Evolutionary conservation across 129 eudicot species (phyloP), one percentile per base, ranked within the genome.

Genomic region (Ambrosia trifida): DNA sequence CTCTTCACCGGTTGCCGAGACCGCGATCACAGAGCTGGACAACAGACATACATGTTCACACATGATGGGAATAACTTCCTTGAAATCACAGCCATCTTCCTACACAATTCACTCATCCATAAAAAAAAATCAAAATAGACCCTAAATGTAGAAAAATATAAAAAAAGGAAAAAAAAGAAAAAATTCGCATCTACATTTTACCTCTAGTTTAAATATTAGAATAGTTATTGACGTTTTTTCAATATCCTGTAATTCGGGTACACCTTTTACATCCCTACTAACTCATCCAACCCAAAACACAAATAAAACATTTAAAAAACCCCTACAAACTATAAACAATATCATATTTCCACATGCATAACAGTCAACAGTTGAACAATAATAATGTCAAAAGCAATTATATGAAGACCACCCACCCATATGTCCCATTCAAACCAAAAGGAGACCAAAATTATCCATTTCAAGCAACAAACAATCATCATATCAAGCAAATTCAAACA

Each of bases 1-100:
- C 98, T 86, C 86, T 89, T 93, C 18, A 93, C 98, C 7, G 98
- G 98, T 63, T 89, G 98, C 47, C 95, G 75, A 20, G 98, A 93
- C 35, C 96, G 83, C 31, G 98, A 89, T 78, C 98, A 84, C 66
- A 93, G 68, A 70, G 98, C 84, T 72, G 98, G 98, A 77, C 98
- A 93, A 81, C 98, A 93, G 6, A 93, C 86, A 72, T 96, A 93
- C 95, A 93, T 85, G 73, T 83, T 89, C 71, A 86, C 98, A 83
- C 98, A 93, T 83, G 96, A 96, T 54, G 98, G 96, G 80, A 89
- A 89, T 66, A 93, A 43, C 82, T 93, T 93, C 72, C 95, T 85
- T 32, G 98, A 93, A 74, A 93, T 82, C 30, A 87, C 80, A 50
- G 96, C 96, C 98, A 93, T 93, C 74, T 65, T 80, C 85, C 96